phyloP scores from a whole-genome alignment of 495 filamentous ascomycete species.

The Pyrenula aspistea region DNA sequence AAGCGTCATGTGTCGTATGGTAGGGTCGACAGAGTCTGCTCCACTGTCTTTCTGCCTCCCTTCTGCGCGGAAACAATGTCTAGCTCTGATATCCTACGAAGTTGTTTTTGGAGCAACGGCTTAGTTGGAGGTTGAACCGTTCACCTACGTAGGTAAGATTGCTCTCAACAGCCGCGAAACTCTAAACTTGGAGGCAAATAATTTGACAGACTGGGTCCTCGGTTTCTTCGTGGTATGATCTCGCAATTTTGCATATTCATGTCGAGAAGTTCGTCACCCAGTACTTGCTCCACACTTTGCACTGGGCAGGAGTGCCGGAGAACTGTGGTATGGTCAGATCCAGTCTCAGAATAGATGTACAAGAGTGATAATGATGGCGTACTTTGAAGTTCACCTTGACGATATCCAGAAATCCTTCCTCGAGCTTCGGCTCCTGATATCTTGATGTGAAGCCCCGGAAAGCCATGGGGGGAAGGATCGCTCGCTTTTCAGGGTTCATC shows the following conservation, averaged over 20 bases:
- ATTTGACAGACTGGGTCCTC: background rate
- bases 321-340: background rate
- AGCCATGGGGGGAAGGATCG: conserved; percentile 63
- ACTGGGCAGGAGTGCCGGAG: background rate
- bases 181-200: background rate
- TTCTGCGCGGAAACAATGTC: no score
- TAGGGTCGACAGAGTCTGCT: no score
- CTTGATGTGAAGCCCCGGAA: conserved; percentile 61
- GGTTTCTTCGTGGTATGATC: background rate
- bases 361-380: background rate
- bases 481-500: conserved; percentile 67
- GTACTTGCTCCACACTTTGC: background rate
- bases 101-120: no score
- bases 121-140: no score
- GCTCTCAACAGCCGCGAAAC: background rate
- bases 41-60: no score
- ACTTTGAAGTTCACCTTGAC: conserved; percentile 46
- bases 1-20: no score
- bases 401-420: conserved; percentile 81
- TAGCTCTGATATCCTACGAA: no score
- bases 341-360: background rate
- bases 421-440: conserved; percentile 55
- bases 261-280: conserved; percentile 1
- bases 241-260: no score
- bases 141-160: background rate